phyloP scores from a whole-genome alignment of 139 green algal species.

The Chlamydomonas incerta region DNA sequence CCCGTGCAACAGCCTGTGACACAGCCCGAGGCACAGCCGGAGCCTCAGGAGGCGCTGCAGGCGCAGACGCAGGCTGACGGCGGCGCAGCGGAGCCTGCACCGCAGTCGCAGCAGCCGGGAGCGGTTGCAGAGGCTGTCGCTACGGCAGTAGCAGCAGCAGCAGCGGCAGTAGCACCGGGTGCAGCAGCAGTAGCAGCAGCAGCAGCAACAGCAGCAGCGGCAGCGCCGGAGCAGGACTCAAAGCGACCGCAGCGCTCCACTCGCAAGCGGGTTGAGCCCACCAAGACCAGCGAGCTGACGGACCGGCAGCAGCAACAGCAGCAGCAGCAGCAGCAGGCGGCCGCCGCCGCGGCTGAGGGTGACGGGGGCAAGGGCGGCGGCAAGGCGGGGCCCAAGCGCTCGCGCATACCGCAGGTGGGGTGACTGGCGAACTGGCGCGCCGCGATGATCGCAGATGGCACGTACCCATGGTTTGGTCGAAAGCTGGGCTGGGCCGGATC shows the following conservation, averaged over 20 bases:
- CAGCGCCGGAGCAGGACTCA: neutral
- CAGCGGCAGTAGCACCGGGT: neutral
- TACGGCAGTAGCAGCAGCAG: neutral
- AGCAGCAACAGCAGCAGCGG: neutral
- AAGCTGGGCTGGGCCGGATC: no score
- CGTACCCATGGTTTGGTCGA: no score
- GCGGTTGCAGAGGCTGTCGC: no score
- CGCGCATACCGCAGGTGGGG: constrained; percentile 6
- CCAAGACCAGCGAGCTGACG: neutral
- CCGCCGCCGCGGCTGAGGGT: neutral
- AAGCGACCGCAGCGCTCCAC: neutral
- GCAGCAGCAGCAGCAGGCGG: neutral
- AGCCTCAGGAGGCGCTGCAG: no score
- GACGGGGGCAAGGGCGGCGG: neutral
- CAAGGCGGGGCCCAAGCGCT: constrained; percentile 10
- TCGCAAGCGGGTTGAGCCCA: neutral
- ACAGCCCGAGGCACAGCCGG: no score
- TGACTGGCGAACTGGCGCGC: no score
- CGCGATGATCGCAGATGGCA: no score
- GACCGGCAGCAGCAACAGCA: neutral
- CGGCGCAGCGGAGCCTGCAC: neutral
- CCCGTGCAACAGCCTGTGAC: no score
- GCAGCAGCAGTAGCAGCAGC: neutral
- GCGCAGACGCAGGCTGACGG: no score
- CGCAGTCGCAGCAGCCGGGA: neutral